These are phyloP conservation scores for Corymbia maculata DNA, from an alignment of 345 rosid genomes.

Conservation along the genomic window DNA sequence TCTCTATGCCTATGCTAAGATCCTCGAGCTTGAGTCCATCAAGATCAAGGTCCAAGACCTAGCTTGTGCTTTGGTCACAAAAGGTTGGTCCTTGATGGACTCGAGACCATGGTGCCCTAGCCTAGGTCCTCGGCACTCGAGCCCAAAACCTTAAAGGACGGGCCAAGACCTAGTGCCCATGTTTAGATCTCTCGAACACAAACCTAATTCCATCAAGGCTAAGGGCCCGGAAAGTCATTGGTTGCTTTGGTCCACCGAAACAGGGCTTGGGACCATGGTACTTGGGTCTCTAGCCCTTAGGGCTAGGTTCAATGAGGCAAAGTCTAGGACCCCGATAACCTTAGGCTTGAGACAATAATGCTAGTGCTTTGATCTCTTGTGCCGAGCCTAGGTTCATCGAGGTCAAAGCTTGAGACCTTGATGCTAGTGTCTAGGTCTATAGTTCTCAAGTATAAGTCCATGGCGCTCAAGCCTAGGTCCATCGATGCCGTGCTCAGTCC, in stretches of 20 bases:
- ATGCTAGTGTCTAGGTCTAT: not conserved
- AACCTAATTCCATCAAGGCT: not conserved
- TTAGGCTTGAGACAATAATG: not conserved
- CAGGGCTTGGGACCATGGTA: not conserved
- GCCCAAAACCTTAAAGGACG: not conserved
- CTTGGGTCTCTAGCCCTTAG: not conserved
- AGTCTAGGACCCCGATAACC: not conserved
- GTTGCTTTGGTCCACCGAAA: not conserved
- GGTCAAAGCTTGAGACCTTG: rapidly evolving
- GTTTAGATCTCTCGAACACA: not conserved
- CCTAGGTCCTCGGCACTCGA: rapidly evolving
- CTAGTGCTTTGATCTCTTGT: not conserved
- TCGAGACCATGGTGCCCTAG: not conserved
- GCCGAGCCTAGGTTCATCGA: not conserved
- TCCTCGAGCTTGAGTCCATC: not conserved
- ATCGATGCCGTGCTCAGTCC: not conserved
- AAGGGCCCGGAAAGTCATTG: rapidly evolving
- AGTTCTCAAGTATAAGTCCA: rapidly evolving
- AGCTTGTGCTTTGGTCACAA: not conserved
- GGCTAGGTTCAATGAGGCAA: not conserved
- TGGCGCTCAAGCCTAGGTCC: rapidly evolving
- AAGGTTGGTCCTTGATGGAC: not conserved
- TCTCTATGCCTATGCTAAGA: not conserved
- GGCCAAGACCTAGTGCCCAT: not conserved
- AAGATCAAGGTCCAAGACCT: not conserved